Conservation (phyloP, 306 rosid genomes). For the Luffa aegyptiaca region DNA sequence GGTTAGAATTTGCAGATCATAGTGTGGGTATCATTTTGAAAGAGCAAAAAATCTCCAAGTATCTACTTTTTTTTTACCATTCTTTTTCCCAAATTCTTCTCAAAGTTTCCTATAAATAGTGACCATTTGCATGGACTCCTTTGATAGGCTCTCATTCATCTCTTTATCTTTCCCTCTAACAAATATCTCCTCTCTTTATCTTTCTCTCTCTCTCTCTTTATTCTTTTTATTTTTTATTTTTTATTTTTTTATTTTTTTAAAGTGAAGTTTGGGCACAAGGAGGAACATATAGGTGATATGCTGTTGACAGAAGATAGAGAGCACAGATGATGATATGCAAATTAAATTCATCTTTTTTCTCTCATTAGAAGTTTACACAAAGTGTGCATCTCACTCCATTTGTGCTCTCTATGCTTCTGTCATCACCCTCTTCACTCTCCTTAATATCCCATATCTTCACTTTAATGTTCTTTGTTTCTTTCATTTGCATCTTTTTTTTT, state of each 20-base stretch:
- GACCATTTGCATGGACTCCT: not conserved
- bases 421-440: slow-evolving; percentile 22
- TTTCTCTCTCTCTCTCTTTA: not conserved
- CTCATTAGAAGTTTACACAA: not conserved
- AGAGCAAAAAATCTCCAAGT: not conserved
- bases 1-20: slow-evolving; percentile 25
- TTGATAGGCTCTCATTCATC: not conserved
- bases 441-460: not conserved
- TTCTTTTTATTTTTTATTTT: not conserved
- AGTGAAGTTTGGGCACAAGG: not conserved
- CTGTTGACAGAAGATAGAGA: slow-evolving; percentile 99
- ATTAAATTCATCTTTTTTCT: not conserved
- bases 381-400: slow-evolving; percentile 33
- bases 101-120: slow-evolving; percentile 2
- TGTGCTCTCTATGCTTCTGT: slow-evolving; percentile 69
- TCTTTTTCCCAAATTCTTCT: slow-evolving; percentile 1
- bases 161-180: not conserved
- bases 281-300: slow-evolving; percentile 19
- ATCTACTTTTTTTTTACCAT: not conserved
- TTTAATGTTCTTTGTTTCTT: too few relatives aligned
- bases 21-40: not conserved
- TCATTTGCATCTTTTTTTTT: not conserved
- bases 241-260: not conserved
- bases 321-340: slow-evolving; percentile 76
- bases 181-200: not conserved